Evolutionary conservation across 148 eudicot species (phyloP).

Genomic region (Cornus florida): DNA sequence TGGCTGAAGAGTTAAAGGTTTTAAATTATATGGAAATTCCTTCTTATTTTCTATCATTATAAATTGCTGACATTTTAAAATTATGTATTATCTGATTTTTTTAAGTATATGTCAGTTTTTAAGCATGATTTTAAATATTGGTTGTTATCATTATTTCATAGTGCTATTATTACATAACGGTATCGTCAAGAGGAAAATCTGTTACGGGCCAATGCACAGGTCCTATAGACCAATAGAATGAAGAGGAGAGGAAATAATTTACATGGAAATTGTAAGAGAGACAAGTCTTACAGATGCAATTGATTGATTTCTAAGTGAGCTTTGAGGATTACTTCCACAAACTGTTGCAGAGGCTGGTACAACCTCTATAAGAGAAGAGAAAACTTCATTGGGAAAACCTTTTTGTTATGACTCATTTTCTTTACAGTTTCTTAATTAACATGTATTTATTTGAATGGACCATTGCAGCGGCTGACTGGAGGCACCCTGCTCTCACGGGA

Average conservation of each 20-base stretch:
- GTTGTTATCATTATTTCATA: no score
- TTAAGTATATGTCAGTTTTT: not conserved
- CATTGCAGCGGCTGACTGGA: conserved; percentile 81
- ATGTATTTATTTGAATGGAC: conserved; percentile 18
- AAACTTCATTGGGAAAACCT: not conserved
- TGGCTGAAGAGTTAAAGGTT: conserved; percentile 97
- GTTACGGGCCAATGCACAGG: no score
- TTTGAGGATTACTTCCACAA: no score
- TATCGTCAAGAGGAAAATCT: no score
- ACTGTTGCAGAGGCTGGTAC: no score
- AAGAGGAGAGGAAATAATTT: no score
- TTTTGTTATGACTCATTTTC: not conserved
- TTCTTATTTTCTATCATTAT: not conserved
- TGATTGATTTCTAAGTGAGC: no score
- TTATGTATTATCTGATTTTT: not conserved
- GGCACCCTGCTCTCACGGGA: conserved; percentile 84
- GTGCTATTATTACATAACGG: no score
- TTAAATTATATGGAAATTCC: conserved; percentile 11
- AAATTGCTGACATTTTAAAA: not conserved
- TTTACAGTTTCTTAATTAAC: not conserved
- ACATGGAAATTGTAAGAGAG: no score
- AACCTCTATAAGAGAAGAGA: not conserved
- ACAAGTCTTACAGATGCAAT: no score
- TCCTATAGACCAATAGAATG: no score
- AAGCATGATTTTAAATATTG: no score